Percentiles rank a stretch among this genome's conserved stretches.
Conservation (phyloP, 768 basidiomycete genomes). For the Dacryopinax primogenitus region DNA sequence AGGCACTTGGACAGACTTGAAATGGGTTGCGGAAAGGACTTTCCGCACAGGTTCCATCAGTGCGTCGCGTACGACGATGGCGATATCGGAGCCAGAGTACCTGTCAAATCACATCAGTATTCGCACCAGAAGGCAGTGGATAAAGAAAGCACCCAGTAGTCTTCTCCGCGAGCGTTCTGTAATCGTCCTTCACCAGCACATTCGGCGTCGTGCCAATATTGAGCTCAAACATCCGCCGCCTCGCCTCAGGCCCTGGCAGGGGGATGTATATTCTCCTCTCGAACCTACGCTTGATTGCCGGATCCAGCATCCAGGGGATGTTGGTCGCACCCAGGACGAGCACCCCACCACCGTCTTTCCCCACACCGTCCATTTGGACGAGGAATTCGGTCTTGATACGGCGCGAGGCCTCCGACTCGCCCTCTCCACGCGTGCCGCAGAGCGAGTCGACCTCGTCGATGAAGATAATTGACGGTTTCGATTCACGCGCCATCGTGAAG, state of each 20-base stretch:
- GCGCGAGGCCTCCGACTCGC: slow-evolving; percentile 93
- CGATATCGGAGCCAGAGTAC: slow-evolving; percentile 90
- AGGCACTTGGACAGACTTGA: slow-evolving; percentile 46
- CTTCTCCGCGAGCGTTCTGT: slow-evolving; percentile 60
- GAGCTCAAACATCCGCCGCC: slow-evolving; percentile 91
- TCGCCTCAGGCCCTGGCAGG: slow-evolving; percentile 82
- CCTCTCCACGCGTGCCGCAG: slow-evolving; percentile 85
- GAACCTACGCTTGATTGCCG: slow-evolving; percentile 94
- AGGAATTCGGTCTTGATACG: slow-evolving; percentile 96
- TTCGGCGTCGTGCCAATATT: slow-evolving; percentile 91
- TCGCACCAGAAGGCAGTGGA: background rate
- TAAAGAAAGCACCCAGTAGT: slow-evolving; percentile 57
- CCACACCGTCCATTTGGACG: slow-evolving; percentile 98
- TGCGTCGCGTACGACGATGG: slow-evolving; percentile 87
- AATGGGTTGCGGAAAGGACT: slow-evolving; percentile 89
- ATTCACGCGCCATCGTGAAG: slow-evolving; percentile 90
- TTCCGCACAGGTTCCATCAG: slow-evolving; percentile 98
- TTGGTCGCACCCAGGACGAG: slow-evolving; percentile 96
- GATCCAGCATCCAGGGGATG: slow-evolving; percentile 95
- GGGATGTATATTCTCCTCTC: slow-evolving; percentile 99
- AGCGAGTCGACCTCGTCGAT: slow-evolving; percentile 98
- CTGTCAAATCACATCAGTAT: slow-evolving; percentile 23
- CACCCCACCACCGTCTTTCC: slow-evolving; percentile 92
- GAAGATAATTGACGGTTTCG: slow-evolving; percentile 96
- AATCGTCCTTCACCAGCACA: slow-evolving; percentile 64